Base-by-base conservation (phyloP, 176 grass and related monocot genomes). In the Oryza punctata region DNA sequence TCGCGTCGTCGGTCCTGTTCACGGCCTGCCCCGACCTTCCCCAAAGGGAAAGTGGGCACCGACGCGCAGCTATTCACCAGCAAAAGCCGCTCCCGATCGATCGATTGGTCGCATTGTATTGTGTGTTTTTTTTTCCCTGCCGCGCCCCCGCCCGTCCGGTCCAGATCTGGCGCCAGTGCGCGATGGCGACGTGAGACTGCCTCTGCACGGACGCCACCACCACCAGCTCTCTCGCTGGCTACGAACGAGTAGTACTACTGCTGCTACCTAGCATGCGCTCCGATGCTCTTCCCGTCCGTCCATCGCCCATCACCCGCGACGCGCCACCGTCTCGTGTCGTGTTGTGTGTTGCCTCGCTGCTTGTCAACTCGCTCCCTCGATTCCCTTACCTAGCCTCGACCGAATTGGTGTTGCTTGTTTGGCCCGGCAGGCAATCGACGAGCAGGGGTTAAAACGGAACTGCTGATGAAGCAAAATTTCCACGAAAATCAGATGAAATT, bases 11-110 rank as follows among this genome's bases (percentile, higher is more conserved):
- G 32, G 40, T 3, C 41, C 77, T 89, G 38, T 85, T 65, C 65
- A 29, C 65, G 16, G 60, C 73, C 73, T 29, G 73, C 35, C 57
- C 50, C 52, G 30, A 25, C 70, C 87, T 89, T 85, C 87, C 87
- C 71, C 65, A 89, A 85, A 77, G 19, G 82, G 82, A 81, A 89
- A 89, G 82, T 76, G 77, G 72, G 82, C 78, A 77, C 82, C 61
- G 47, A 23, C 47, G 49, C 43, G 38, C 26, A 64, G 29, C 66
- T n/a, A 74, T 16, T 43, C 73, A 29, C 33, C 57, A 11, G 45
- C 11, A 45, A 78, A 67, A 59, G 59, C 57, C 59, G 28, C 13
- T 32, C 52, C 12, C 3, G 19, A 50, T 14, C 13, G 12, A 13
- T 15, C 19, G 19, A 60, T 60, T 60, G 54, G 19, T 60, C 63